phyloP scores from a whole-genome alignment of 768 basidiomycete genomes.

The Lactifluus rugatus region DNA sequence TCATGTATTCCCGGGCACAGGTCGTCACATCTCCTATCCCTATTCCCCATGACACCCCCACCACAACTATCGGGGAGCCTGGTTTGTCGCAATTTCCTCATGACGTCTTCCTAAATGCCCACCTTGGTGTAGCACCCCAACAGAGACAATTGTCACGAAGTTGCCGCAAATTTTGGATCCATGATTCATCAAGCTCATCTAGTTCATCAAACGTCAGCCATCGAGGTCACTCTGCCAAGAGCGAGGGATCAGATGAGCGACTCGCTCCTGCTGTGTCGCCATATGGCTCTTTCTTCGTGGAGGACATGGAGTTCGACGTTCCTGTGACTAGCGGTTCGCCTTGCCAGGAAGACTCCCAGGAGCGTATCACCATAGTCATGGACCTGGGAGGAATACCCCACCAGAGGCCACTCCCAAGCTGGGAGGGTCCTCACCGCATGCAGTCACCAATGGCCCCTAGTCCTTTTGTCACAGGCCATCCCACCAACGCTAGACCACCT shows the following conservation, averaged over 20 bases:
- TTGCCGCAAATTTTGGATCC: background rate
- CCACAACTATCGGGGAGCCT: background rate
- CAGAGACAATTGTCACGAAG: background rate
- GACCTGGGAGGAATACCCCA: background rate
- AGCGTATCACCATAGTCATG: background rate
- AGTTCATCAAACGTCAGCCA: background rate
- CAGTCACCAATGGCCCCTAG: background rate
- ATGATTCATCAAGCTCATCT: slow-evolving; percentile 1
- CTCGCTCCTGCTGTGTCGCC: background rate
- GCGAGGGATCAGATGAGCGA: background rate
- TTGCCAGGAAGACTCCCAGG: background rate
- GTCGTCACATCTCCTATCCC: background rate
- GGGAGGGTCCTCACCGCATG: background rate
- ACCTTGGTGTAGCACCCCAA: background rate
- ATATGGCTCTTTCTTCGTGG: slow-evolving; percentile 12
- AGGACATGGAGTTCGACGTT: slow-evolving; percentile 9
- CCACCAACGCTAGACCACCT: background rate
- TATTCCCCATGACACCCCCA: background rate
- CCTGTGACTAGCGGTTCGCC: background rate
- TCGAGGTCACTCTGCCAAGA: background rate
- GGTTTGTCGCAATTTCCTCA: background rate
- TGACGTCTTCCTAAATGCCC: background rate
- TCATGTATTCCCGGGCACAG: background rate
- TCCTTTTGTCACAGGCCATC: background rate
- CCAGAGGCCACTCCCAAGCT: background rate